Percentiles rank a stretch among this genome's conserved stretches.
Conservation (phyloP, 345 rosid species). For the Salix caprea region DNA sequence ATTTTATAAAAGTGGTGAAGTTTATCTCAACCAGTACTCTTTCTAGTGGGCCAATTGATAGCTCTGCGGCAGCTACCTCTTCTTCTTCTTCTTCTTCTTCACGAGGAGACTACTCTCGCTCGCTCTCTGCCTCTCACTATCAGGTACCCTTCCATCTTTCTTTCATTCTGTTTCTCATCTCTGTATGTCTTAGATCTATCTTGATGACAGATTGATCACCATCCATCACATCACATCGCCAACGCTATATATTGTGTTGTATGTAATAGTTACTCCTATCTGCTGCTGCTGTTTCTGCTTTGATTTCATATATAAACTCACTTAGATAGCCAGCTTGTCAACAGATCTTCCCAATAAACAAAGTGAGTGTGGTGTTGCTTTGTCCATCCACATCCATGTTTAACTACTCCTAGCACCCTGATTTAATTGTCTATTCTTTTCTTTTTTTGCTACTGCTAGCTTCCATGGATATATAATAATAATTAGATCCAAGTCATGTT, state of each 20-base stretch:
- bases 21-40: background rate
- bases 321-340: too few relatives aligned
- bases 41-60: background rate
- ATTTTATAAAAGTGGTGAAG: background rate
- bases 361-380: too few relatives aligned
- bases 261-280: too few relatives aligned
- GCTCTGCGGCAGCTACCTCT: background rate
- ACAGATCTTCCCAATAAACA: too few relatives aligned
- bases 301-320: too few relatives aligned
- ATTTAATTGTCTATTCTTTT: too few relatives aligned
- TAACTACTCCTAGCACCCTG: too few relatives aligned
- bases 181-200: background rate
- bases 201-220: background rate
- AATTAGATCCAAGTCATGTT: too few relatives aligned
- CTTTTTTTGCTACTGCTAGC: too few relatives aligned
- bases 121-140: background rate
- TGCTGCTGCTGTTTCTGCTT: too few relatives aligned
- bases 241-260: background rate
- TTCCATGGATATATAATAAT: too few relatives aligned
- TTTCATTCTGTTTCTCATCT: background rate
- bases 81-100: background rate
- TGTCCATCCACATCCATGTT: too few relatives aligned
- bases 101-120: background rate
- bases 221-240: background rate
- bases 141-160: background rate